A percentile compares a stretch with the other conserved stretches of the same genome.
phyloP scores from a whole-genome alignment of 2,329 filamentous ascomycete genomes.

The Exophiala mesophila region DNA sequence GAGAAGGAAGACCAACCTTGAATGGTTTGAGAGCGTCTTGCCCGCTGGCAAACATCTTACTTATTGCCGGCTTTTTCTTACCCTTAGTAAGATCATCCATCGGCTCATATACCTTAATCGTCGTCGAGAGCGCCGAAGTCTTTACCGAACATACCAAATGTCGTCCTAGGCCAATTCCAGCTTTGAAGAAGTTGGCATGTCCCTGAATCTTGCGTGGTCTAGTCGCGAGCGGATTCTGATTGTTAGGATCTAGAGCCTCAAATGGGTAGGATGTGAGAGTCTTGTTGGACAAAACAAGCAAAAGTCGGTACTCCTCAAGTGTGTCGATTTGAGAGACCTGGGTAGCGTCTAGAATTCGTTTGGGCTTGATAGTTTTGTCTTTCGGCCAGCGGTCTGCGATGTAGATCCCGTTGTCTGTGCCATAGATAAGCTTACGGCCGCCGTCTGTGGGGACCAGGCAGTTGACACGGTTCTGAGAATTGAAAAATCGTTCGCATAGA shows the following conservation, averaged over 20 bases:
- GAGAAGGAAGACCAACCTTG: slow-evolving; percentile 59
- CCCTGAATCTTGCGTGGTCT: slow-evolving; percentile 93
- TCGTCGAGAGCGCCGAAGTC: slow-evolving; percentile 85
- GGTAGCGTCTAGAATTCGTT: slow-evolving; percentile 76
- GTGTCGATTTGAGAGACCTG: slow-evolving; percentile 94
- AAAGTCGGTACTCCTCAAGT: slow-evolving; percentile 86
- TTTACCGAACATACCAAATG: slow-evolving; percentile 97
- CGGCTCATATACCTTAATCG: slow-evolving; percentile 98
- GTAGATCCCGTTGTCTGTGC: slow-evolving; percentile 91
- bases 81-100: slow-evolving; percentile 91
- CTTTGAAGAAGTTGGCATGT: slow-evolving; percentile 98
- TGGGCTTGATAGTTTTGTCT: slow-evolving; percentile 67
- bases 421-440: slow-evolving; percentile 87
- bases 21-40: slow-evolving; percentile 95
- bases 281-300: slow-evolving; percentile 89
- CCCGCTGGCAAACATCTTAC: slow-evolving; percentile 89
- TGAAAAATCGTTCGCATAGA: slow-evolving; percentile 84
- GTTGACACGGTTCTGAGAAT: slow-evolving; percentile 81
- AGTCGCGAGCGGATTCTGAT: slow-evolving; percentile 67
- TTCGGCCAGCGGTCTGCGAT: slow-evolving; percentile 86
- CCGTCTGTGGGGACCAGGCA: slow-evolving; percentile 96
- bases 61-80: slow-evolving; percentile 91
- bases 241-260: slow-evolving; percentile 79
- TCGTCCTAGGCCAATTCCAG: slow-evolving; percentile 86
- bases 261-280: slow-evolving; percentile 85